Conservation (phyloP, 1,284 basidiomycete species). For the Crucibulum parvulum region DNA sequence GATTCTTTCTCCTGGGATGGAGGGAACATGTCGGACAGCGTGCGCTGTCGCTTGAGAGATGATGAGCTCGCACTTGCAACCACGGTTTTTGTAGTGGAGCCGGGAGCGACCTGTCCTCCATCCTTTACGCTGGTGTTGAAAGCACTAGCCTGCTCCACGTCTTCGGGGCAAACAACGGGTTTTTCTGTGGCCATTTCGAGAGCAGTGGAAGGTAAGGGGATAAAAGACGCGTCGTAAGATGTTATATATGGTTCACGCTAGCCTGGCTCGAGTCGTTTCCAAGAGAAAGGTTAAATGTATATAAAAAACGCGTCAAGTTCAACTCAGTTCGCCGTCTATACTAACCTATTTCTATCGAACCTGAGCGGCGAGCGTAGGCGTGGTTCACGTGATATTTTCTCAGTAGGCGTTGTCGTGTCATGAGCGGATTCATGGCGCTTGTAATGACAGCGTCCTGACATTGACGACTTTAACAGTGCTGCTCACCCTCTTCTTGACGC, state of each 20-base stretch:
- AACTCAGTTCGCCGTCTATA: too few species aligned
- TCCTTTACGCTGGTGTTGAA: slow-evolving; percentile 1
- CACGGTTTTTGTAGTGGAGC: neutral
- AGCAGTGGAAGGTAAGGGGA: neutral
- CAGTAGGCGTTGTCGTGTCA: too few species aligned
- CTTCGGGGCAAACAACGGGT: slow-evolving; percentile 62
- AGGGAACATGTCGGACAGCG: slow-evolving; percentile 68
- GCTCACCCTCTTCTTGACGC: neutral
- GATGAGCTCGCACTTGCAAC: slow-evolving; percentile 16
- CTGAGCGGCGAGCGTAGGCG: too few species aligned
- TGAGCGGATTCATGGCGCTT: too few species aligned
- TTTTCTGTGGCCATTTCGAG: slow-evolving; percentile 39
- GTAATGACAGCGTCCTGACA: too few species aligned
- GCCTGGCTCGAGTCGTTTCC: too few species aligned
- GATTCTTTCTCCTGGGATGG: slow-evolving; percentile 40
- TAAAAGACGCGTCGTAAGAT: neutral
- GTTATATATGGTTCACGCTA: too few species aligned
- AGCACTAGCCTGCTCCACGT: slow-evolving; percentile 48
- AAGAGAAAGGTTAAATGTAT: too few species aligned
- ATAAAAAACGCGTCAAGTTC: too few species aligned
- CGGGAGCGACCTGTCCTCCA: neutral
- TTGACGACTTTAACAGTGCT: too few species aligned
- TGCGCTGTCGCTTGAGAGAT: slow-evolving; percentile 65
- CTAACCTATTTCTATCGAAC: too few species aligned
- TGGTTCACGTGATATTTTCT: too few species aligned